Percentiles rank a stretch among this genome's conserved stretches.
Evolutionary conservation across 108 stramenopile species (phyloP).

Genomic region (Schizochytrium sp.): DNA sequence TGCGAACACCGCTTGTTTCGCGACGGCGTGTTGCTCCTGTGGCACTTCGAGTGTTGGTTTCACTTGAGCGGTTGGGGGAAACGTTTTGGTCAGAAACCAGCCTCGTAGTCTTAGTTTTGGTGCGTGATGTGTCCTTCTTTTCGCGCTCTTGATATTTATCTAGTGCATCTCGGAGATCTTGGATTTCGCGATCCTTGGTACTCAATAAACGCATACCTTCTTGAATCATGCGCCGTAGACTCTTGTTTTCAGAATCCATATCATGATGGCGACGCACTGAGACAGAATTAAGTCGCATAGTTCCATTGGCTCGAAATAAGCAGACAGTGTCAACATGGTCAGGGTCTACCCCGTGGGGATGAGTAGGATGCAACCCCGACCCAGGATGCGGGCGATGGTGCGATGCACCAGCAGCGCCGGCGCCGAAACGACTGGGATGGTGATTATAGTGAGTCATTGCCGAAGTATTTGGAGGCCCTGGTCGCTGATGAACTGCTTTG

Average conservation of each 20-base stretch:
- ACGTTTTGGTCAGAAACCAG: not conserved
- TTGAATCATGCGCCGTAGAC: conserved; percentile 28
- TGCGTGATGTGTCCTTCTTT: not conserved
- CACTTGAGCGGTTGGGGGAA: too few species aligned
- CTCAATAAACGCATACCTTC: conserved; percentile 2
- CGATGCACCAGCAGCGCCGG: not conserved
- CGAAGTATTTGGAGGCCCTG: not conserved
- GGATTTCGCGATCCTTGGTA: conserved; percentile 25
- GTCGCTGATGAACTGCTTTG: not conserved
- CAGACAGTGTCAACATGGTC: conserved; percentile 16
- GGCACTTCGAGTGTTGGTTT: too few species aligned
- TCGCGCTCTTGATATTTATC: not conserved
- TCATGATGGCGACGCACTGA: conserved; percentile 34
- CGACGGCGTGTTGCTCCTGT: not conserved
- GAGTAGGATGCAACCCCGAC: not conserved
- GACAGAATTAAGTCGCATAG: conserved; percentile 3
- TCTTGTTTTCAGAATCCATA: conserved; percentile 20
- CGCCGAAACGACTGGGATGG: too few species aligned
- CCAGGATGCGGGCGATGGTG: not conserved
- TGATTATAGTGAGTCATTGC: not conserved
- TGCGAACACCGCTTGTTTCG: conserved; percentile 15
- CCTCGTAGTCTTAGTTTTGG: not conserved
- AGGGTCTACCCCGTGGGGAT: not conserved
- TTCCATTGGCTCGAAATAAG: conserved; percentile 20
- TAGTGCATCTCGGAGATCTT: not conserved